Base-by-base conservation (phyloP, 2,329 filamentous ascomycete genomes). In the Tolypocladium ophioglossoides region DNA sequence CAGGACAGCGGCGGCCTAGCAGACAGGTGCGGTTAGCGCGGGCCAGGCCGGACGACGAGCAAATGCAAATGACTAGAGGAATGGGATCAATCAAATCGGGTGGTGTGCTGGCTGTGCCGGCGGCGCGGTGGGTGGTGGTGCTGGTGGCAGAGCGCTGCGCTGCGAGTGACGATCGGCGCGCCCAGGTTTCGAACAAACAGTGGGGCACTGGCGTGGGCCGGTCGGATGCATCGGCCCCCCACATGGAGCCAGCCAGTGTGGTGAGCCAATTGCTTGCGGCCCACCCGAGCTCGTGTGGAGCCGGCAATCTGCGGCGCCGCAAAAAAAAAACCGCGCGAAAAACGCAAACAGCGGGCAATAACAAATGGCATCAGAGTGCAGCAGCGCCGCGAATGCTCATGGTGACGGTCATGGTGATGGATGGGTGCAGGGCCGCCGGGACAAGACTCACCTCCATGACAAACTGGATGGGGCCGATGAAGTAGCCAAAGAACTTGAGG, bases 401-500 rank as follows among this genome's bases (percentile, higher is more conserved):
- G 40, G 12, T 46, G 41, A 2, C n/a, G 18, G 27, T 46, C 24
- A 4, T 20, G 44, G 27, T 11, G 40, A 24, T 4, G 30, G 30
- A 4, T 34, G 32, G 9, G 32, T 34, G 32, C 9, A 38, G 30
- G 27, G 27, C 3, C 27, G 27, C 6, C 27, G 27, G 27, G 6
- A 27, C n/a, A 55, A 53, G 30, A 71, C 82, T 67, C 70, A 86
- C 86, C 84, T 92, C 88, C 90, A 95, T 95, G 68, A 95, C 90
- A 72, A 92, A 92, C 70, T 95, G 90, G 61, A 95, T 92, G 27
- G 91, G 91, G 61, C 91, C 91, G 54, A 94, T 77, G 70, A 95
- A 95, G 76, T 88, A 94, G 63, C 80, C 78, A 65, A 83, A 72
- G 72, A 95, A 95, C 77, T 95, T 94, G 65, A 94, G 78, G 57